Percentiles rank a stretch among this genome's conserved stretches.
phyloP scores from a whole-genome alignment of 1,284 basidiomycete genomes.

The Agroathelia rolfsii region DNA sequence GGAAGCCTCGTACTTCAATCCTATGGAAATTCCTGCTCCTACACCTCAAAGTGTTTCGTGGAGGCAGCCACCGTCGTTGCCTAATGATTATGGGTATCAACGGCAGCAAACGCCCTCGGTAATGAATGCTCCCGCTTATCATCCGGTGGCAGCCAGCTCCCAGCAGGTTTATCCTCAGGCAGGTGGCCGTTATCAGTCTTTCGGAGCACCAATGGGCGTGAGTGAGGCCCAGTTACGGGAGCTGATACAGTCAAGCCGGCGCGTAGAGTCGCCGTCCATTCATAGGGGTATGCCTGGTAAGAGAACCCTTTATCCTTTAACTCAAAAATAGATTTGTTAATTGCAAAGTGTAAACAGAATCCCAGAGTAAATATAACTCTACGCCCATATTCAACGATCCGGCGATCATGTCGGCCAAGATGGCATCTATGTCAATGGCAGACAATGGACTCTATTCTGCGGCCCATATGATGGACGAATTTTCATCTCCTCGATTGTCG shows the following conservation, averaged over 20 bases:
- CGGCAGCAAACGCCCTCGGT: constrained; percentile 32
- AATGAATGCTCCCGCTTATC: constrained; percentile 38
- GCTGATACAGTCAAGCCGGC: constrained; percentile 63
- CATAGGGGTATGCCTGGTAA: constrained; percentile 35
- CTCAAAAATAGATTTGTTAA: too few relatives aligned
- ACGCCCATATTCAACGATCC: constrained; percentile 70
- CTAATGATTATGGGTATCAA: constrained; percentile 33
- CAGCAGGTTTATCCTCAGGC: constrained; percentile 23
- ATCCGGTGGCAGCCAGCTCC: constrained; percentile 28
- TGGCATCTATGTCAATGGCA: constrained; percentile 31
- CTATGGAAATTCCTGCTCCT: constrained; percentile 29
- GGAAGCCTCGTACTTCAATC: constrained; percentile 33
- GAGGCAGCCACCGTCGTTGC: constrained; percentile 41
- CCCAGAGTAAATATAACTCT: too few relatives aligned
- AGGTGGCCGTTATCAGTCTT: constrained; percentile 43
- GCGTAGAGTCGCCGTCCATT: constrained; percentile 25
- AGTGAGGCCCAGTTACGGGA: constrained; percentile 69
- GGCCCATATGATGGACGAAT: constrained; percentile 11
- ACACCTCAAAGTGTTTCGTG: too few relatives aligned
- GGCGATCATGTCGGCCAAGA: constrained; percentile 72
- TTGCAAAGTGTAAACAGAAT: too few relatives aligned
- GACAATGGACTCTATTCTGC: constrained; percentile 8
- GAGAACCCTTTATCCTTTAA: too few relatives aligned
- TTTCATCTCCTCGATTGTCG: constrained; percentile 23
- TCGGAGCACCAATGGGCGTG: constrained; percentile 36